Conservation (phyloP, 345 rosid species). For the Citrus hindsii region DNA sequence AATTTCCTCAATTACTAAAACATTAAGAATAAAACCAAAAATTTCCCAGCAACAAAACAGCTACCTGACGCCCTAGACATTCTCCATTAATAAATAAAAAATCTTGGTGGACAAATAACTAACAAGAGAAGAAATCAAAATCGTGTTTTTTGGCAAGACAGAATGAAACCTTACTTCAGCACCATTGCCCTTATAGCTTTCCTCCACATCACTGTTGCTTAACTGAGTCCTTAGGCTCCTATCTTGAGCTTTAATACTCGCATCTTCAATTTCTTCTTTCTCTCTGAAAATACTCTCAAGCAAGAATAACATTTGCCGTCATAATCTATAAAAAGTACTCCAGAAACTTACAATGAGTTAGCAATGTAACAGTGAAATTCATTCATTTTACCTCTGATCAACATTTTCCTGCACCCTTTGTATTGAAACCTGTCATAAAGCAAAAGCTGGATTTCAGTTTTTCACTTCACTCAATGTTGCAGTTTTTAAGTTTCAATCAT, state of each 20-base stretch:
- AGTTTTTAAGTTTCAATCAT: constrained; percentile 4
- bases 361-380: background rate
- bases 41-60: background rate
- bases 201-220: constrained; percentile 38
- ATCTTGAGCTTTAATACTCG: constrained; percentile 35
- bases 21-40: background rate
- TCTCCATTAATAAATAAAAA: background rate
- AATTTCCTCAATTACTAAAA: background rate
- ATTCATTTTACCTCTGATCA: constrained; percentile 52
- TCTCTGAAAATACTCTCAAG: constrained; percentile 46
- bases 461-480: constrained; percentile 20
- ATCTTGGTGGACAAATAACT: background rate
- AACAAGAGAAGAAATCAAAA: background rate
- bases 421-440: constrained; percentile 55
- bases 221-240: constrained; percentile 56
- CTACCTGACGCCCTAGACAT: background rate
- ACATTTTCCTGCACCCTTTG: constrained; percentile 59
- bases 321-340: constrained; percentile 1
- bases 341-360: constrained; percentile 1
- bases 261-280: constrained; percentile 48
- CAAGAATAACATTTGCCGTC: constrained; percentile 11
- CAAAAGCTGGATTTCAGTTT: constrained; percentile 24
- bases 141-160: background rate
- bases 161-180: constrained; percentile 42
- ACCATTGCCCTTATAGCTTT: constrained; percentile 25